Evolutionary conservation across 305 asterid species (phyloP).

Genomic region (Fraxinus platypoda): DNA sequence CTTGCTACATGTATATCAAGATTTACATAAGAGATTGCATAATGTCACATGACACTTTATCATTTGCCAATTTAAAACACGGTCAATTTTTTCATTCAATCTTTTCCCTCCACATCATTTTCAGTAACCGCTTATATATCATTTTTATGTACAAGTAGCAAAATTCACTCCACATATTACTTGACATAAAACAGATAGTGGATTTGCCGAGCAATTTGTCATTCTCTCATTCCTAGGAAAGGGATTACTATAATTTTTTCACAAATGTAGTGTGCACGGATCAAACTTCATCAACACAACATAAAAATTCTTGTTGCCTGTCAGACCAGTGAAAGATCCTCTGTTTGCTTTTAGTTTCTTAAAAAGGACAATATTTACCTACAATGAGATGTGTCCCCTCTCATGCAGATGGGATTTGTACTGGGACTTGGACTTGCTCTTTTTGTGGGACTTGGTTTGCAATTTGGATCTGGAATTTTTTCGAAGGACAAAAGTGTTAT

Average conservation of each 20-base stretch:
- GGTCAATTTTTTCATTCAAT: too few species aligned
- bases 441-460: slow-evolving; percentile 66
- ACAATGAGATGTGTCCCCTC: neutral
- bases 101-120: too few species aligned
- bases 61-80: too few species aligned
- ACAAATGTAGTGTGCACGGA: neutral
- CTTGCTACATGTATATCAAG: too few species aligned
- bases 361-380: neutral
- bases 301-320: neutral
- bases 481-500: slow-evolving; percentile 65
- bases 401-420: slow-evolving; percentile 76
- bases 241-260: neutral
- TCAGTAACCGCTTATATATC: too few species aligned
- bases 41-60: too few species aligned
- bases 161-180: neutral
- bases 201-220: neutral
- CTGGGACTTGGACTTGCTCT: slow-evolving; percentile 73
- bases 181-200: neutral
- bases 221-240: neutral
- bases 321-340: neutral
- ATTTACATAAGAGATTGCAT: too few species aligned
- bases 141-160: too few species aligned
- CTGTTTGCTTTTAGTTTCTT: neutral
- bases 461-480: slow-evolving; percentile 79
- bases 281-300: neutral